Evolutionary conservation across 2,329 filamentous ascomycete species (phyloP).

Genomic region (Verruconis gallopava): DNA sequence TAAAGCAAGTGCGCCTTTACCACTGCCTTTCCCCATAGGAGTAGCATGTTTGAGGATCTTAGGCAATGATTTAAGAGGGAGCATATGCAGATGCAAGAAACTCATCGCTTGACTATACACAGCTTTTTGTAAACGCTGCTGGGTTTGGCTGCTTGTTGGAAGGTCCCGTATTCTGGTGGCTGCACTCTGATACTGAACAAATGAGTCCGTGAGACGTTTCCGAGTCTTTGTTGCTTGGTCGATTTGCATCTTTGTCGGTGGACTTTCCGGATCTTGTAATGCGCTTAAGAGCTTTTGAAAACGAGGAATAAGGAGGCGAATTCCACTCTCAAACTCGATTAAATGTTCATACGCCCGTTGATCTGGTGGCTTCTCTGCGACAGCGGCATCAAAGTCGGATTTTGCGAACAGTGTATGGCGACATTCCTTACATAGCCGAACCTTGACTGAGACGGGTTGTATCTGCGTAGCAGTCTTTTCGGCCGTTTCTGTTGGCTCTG

Average conservation of each 20-base stretch:
- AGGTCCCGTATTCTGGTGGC: slow-evolving; percentile 72
- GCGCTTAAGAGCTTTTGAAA: slow-evolving; percentile 67
- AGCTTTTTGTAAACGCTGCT: slow-evolving; percentile 63
- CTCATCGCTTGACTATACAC: slow-evolving; percentile 70
- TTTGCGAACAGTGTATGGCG: slow-evolving; percentile 57
- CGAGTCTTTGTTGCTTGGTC: slow-evolving; percentile 78
- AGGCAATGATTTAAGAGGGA: slow-evolving; percentile 53
- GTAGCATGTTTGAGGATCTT: slow-evolving; percentile 42
- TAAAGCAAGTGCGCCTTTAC: slow-evolving; percentile 43
- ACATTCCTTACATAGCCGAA: slow-evolving; percentile 90
- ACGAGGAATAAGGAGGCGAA: slow-evolving; percentile 64
- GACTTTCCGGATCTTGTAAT: slow-evolving; percentile 58
- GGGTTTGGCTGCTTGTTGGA: slow-evolving; percentile 57
- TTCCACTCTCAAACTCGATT: slow-evolving; percentile 76
- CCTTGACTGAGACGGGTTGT: slow-evolving; percentile 50
- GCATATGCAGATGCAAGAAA: slow-evolving; percentile 82
- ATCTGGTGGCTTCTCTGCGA: slow-evolving; percentile 56
- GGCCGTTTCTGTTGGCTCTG: no score
- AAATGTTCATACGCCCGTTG: slow-evolving; percentile 74
- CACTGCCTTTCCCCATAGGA: slow-evolving; percentile 36
- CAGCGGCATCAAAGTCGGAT: slow-evolving; percentile 62
- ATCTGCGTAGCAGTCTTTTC: not conserved
- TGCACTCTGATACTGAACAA: slow-evolving; percentile 73
- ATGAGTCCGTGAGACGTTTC: slow-evolving; percentile 79
- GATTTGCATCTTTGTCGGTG: slow-evolving; percentile 56